A percentile compares a stretch with the other conserved stretches of the same genome.
phyloP scores from a whole-genome alignment of 2,329 filamentous ascomycete genomes.

The Fusarium xyrophilum region DNA sequence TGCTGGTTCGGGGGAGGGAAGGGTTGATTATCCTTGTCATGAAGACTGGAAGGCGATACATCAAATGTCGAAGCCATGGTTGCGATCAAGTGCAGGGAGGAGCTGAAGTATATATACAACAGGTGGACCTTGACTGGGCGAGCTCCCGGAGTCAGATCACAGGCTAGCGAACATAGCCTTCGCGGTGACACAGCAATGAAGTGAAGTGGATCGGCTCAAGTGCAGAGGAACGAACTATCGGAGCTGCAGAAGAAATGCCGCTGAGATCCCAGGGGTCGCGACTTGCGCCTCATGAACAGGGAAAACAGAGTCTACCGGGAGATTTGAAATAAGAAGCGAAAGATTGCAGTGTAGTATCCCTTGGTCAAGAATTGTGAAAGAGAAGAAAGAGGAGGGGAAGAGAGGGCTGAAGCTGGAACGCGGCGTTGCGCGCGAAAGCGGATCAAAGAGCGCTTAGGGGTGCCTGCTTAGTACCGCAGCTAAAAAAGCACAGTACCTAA shows the following conservation, averaged over 20 bases:
- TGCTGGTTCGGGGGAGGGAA: conserved; percentile 37
- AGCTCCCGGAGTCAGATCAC: conserved; percentile 43
- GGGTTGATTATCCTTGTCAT: conserved; percentile 44
- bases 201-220: conserved; percentile 28
- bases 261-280: conserved; percentile 13
- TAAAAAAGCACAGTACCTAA: conserved; percentile 16
- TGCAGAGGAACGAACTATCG: conserved; percentile 19
- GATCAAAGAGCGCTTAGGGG: conserved; percentile 39
- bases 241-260: conserved; percentile 25
- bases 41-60: conserved; percentile 50
- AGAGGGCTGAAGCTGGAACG: conserved; percentile 39
- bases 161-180: conserved; percentile 45
- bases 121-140: conserved; percentile 34
- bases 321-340: conserved; percentile 9
- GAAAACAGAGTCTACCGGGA: not conserved
- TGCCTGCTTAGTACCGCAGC: conserved; percentile 31
- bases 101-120: conserved; percentile 48
- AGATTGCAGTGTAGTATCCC: conserved; percentile 20
- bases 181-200: conserved; percentile 24
- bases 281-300: conserved; percentile 6
- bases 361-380: conserved; percentile 24
- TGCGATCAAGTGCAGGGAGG: conserved; percentile 34
- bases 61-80: conserved; percentile 56
- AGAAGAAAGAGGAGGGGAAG: conserved; percentile 36
- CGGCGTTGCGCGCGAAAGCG: conserved; percentile 39